Conservation (phyloP, 768 basidiomycete species). For the Tulasnella sp. region DNA sequence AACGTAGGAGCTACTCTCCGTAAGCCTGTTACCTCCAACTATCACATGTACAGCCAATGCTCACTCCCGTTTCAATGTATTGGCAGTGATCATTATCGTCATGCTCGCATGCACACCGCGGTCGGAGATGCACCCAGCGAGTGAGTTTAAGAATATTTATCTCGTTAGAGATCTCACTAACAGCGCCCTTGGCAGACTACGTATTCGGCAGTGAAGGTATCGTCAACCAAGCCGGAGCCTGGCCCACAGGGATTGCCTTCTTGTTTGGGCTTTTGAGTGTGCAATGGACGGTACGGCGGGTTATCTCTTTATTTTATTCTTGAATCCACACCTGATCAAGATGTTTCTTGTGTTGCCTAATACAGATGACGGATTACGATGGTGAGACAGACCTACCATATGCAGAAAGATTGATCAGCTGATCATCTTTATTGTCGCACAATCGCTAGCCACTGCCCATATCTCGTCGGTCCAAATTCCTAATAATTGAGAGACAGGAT, state of each 20-base stretch:
- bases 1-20: constrained; percentile 70
- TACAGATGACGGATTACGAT: constrained; percentile 41
- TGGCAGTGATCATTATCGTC: constrained; percentile 71
- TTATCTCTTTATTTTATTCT: not conserved
- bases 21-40: constrained; percentile 26
- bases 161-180: not conserved
- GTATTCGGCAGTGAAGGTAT: constrained; percentile 69
- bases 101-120: constrained; percentile 64
- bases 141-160: not conserved
- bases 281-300: constrained; percentile 66
- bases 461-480: constrained; percentile 52
- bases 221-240: constrained; percentile 66
- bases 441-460: constrained; percentile 35
- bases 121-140: constrained; percentile 66
- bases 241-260: constrained; percentile 70
- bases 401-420: constrained; percentile 37
- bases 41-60: not conserved
- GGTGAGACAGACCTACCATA: not conserved
- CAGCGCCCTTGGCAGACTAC: constrained; percentile 31
- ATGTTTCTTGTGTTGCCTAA: not conserved
- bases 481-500: not conserved
- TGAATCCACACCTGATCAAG: not conserved
- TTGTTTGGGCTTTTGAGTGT: constrained; percentile 76
- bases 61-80: too few species aligned
- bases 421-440: constrained; percentile 21